These are phyloP conservation scores for Pseudomicrostroma phylloplanum DNA, from an alignment of 1,284 basidiomycete genomes.

Conservation along the genomic window DNA sequence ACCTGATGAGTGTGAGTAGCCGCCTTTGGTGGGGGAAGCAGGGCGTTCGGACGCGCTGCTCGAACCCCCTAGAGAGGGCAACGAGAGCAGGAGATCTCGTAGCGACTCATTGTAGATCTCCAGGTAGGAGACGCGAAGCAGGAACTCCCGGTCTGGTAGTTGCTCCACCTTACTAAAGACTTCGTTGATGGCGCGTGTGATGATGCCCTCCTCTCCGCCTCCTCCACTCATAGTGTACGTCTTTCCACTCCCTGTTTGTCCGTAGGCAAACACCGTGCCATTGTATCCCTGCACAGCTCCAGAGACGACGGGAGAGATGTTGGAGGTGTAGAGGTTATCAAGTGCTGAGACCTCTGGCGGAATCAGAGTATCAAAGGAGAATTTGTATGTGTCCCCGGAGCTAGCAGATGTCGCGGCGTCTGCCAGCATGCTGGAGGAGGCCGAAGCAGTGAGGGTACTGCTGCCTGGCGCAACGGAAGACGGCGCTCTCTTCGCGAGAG, in stretches of 20 bases:
- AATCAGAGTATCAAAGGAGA: conserved; percentile 44
- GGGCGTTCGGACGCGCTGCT: conserved; percentile 9
- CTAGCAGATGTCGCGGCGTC: conserved; percentile 12
- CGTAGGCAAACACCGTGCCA: conserved; percentile 45
- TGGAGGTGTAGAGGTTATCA: conserved; percentile 51
- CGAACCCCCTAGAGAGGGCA: not conserved
- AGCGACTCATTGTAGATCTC: conserved; percentile 61
- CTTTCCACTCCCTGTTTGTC: conserved; percentile 52
- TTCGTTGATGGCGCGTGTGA: conserved; percentile 73
- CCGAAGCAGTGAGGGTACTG: not conserved
- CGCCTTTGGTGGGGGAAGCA: conserved; percentile 24
- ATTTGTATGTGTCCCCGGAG: conserved; percentile 32
- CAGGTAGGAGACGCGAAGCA: conserved; percentile 58
- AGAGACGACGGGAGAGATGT: conserved; percentile 55
- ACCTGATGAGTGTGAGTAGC: conserved; percentile 14
- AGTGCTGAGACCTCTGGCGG: conserved; percentile 20
- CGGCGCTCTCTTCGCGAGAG: conserved; percentile 39
- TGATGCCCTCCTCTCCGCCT: conserved; percentile 81
- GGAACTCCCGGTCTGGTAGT: conserved; percentile 50
- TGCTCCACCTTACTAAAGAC: conserved; percentile 55
- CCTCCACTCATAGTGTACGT: conserved; percentile 65
- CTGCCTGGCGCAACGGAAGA: conserved; percentile 21
- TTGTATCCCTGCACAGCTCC: conserved; percentile 88
- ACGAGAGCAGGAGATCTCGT: conserved; percentile 54
- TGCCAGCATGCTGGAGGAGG: conserved; percentile 17